Evolutionary conservation across 495 filamentous ascomycete species (phyloP).

Genomic region (Choiromyces venosus): DNA sequence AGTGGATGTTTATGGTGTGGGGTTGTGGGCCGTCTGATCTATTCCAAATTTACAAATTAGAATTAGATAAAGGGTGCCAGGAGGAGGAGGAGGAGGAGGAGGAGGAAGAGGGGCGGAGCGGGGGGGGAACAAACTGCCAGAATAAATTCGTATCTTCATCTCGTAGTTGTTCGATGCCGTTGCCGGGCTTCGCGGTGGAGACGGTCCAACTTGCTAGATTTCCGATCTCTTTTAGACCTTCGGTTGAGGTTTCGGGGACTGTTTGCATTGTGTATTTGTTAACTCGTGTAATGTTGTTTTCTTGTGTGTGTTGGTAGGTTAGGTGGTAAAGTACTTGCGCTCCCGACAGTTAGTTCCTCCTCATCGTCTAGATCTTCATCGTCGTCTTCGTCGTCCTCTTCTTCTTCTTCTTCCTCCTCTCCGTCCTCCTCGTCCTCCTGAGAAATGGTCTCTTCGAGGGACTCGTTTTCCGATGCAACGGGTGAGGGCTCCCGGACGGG

Average conservation of each 20-base stretch:
- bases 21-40: slow-evolving; percentile 92
- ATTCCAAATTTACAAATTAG: neutral
- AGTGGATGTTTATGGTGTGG: slow-evolving; percentile 88
- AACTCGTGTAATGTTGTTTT: neutral
- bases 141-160: slow-evolving; percentile 71
- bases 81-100: neutral
- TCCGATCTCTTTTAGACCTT: slow-evolving; percentile 79
- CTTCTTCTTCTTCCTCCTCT: slow-evolving; percentile 34
- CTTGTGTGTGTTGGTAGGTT: neutral
- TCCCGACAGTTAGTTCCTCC: slow-evolving; percentile 43
- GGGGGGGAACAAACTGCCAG: slow-evolving; percentile 69
- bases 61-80: neutral
- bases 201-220: slow-evolving; percentile 92
- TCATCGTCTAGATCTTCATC: slow-evolving; percentile 40
- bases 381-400: slow-evolving; percentile 40
- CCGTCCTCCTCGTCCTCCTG: slow-evolving; percentile 41
- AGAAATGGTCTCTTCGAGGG: slow-evolving; percentile 36
- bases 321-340: slow-evolving; percentile 32
- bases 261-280: neutral
- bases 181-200: slow-evolving; percentile 83
- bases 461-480: slow-evolving; percentile 23
- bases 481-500: neutral
- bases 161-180: slow-evolving; percentile 77
- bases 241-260: slow-evolving; percentile 24
- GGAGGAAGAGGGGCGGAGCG: neutral